Conservation (phyloP, 306 rosid species). For the Quercus agrifolia region DNA sequence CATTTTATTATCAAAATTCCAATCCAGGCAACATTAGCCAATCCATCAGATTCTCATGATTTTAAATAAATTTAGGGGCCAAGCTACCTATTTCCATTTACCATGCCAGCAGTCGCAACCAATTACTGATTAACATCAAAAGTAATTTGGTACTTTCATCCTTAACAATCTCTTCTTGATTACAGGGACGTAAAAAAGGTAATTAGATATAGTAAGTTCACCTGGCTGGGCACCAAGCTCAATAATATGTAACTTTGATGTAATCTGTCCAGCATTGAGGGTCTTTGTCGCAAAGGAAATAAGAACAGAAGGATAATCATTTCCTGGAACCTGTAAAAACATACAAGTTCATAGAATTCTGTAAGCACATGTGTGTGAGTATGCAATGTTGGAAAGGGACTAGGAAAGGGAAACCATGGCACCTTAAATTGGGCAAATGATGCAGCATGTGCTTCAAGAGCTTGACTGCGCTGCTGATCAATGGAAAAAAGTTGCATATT, state of each 20-base stretch:
- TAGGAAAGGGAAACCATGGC: constrained; percentile 14
- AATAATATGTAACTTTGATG: constrained; percentile 88
- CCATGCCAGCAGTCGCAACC: not conserved
- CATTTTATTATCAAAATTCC: not conserved
- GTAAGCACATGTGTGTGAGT: not conserved
- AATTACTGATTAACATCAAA: not conserved
- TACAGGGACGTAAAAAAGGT: not conserved
- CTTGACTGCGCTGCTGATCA: constrained; percentile 99
- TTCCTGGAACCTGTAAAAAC: constrained; percentile 77
- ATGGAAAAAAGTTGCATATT: constrained; percentile 96
- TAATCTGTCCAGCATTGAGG: constrained; percentile 89
- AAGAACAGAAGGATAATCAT: constrained; percentile 80
- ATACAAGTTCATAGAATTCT: not conserved
- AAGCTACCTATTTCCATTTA: not conserved
- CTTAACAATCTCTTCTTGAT: not conserved
- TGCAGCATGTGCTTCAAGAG: constrained; percentile 99
- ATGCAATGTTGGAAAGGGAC: not conserved
- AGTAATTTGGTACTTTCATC: not conserved
- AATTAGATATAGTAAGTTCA: constrained; percentile 26
- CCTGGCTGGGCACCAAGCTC: constrained; percentile 99
- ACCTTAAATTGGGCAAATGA: constrained; percentile 94
- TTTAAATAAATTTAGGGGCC: not conserved
- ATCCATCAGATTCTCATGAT: not conserved
- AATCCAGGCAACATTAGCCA: not conserved
- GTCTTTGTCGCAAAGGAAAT: constrained; percentile 93